Base-by-base conservation (phyloP, 139 green algal species). In the Chlamydomonas urium region DNA sequence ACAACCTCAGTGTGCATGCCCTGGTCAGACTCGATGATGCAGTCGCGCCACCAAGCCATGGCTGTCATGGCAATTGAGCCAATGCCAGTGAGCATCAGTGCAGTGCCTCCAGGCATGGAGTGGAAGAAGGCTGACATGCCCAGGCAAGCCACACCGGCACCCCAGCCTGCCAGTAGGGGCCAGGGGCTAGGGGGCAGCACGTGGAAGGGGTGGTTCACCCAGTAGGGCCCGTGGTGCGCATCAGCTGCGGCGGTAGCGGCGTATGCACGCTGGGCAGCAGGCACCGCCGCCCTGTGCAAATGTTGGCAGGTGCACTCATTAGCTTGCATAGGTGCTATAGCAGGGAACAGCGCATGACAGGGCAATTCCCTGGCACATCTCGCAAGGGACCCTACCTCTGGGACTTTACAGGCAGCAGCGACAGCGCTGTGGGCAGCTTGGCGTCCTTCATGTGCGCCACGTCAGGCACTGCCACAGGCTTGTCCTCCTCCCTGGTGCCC, bases 1-100 rank as follows among this genome's bases (percentile, higher is more conserved):
- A 78, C 66, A 0, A 82, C 33, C 74, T 84, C 79, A 2, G 74
- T 79, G 79, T 84, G 79, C 79, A 84, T 84, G 70, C 79, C 79
- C 74, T 79, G 74, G 66, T 84, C 79, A 26, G 56, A 66, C 79
- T 84, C 79, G 42, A 84, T 84, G 70, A 72, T 69, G 66, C 73
- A 80, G 50, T 84, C 79, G 58, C 79, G 74, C 79, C 79, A 84
- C 79, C 79, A 84, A 28, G 79, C 71, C 24, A 57, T 66, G 38
- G 74, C 74, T 2, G 74, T 78, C 34, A 47, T 48, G 28, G 63
- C 38, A 0, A 31, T 69, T 35, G 67, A 76, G 33, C 3, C 57
- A 38, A 81, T 28, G 42, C 70, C 79, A 17, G 61, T 71, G 19
- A 56, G 33, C 79, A 84, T 79, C 10, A 84, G 35, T 5, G 70